Evolutionary conservation across 768 basidiomycete species (phyloP), one percentile per base, ranked within the genome.

Genomic region (Baorangia bicolor): DNA sequence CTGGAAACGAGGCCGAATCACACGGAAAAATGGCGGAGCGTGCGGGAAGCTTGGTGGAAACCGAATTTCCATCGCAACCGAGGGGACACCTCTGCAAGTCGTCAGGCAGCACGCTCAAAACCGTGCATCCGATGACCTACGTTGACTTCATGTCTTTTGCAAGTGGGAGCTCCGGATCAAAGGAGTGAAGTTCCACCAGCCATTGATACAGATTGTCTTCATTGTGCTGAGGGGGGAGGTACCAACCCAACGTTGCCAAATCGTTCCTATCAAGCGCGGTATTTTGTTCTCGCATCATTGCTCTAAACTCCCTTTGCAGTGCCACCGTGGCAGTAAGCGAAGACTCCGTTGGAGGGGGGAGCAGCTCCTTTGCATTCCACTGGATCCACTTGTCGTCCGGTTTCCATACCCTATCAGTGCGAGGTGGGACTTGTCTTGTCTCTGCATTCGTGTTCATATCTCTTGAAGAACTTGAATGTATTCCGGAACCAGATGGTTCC

Each of bases 21-120:
- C 83, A 53, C 88, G 80, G 71, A 90, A 88, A 74, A 87, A 90
- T 0, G 90, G 89, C 1, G 88, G 90, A 10, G 82, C 76, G 61
- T 83, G 78, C 0, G 88, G 88, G 66, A 83, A 90, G 18, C 74
- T 75, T 1, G 82, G 77, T 9, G 85, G 85, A 64, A 88, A 91
- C 33, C 86, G 74, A 49, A 90, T 83, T 64, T 90, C 88, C 61
- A 92, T 84, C 18, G 89, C 80, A 42, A 92, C 69, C 1, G 87
- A 88, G 49, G 81, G 81, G 48, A 91, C 63, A 41, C 77, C 74
- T 62, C 85, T 84, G 38, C 23, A 18, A 8, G 21, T 27, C 39
- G 23, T 46, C 37, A 56, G 9, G 33, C 14, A 42, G 12, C 42
- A 10, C 3, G 12, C 12, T n/a, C 30, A 43, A 8, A 30, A n/a